Conservation (phyloP, 768 basidiomycete species). For the Russula sp. region DNA sequence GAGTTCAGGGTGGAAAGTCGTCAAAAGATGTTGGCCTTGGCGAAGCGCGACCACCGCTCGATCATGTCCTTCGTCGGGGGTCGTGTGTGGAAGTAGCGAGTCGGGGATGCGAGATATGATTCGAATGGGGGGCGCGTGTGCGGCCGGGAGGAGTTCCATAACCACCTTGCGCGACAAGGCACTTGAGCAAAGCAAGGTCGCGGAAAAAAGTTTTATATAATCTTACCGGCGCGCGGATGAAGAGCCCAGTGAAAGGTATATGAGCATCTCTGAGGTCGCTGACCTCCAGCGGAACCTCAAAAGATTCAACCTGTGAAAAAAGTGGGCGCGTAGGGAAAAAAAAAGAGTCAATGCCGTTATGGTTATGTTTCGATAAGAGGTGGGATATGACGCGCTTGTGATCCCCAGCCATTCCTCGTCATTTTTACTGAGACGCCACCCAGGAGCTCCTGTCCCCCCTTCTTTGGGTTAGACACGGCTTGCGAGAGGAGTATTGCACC, state of each 20-base stretch:
- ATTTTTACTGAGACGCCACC: conserved; percentile 76
- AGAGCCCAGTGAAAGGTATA: conserved; percentile 70
- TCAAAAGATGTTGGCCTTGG: conserved; percentile 79
- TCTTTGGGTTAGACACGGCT: conserved; percentile 68
- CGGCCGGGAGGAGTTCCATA: conserved; percentile 41
- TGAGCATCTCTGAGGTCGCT: conserved; percentile 54
- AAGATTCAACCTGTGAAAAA: conserved; percentile 70
- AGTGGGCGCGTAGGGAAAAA: background rate
- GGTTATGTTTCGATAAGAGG: background rate
- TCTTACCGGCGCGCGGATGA: conserved; percentile 88
- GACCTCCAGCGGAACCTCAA: conserved; percentile 71
- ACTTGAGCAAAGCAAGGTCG: background rate
- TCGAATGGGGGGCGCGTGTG: conserved; percentile 53
- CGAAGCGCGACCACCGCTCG: conserved; percentile 76
- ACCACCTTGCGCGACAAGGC: conserved; percentile 47
- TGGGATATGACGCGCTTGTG: conserved; percentile 51
- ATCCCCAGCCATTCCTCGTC: conserved; percentile 90
- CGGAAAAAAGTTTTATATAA: background rate
- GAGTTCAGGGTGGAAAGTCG: conserved; percentile 93
- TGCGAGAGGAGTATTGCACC: conserved; percentile 87
- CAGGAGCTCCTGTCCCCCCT: conserved; percentile 82
- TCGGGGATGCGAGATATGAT: conserved; percentile 66
- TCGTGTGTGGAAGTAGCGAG: conserved; percentile 40
- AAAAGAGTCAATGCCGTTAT: conserved; percentile 8
- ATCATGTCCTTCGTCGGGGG: conserved; percentile 41